Conservation (phyloP, 1,284 basidiomycete genomes). For the Caloboletus firmus region DNA sequence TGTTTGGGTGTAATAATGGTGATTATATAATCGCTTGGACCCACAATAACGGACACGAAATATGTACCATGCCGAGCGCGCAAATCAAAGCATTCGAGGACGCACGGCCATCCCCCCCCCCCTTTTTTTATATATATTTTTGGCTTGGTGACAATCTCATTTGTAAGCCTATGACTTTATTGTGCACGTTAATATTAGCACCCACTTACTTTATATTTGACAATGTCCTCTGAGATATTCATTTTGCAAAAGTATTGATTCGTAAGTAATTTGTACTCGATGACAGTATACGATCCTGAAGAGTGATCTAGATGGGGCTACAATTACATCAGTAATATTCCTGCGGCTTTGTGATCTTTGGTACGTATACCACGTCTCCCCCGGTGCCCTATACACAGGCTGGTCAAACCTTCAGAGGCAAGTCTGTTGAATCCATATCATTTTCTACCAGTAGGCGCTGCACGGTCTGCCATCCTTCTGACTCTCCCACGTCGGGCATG, state of each 20-base stretch:
- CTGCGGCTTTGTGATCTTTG: too few species aligned
- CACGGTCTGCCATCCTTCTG: conserved; percentile 1
- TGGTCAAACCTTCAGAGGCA: background rate
- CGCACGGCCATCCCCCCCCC: too few species aligned
- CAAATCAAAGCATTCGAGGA: too few species aligned
- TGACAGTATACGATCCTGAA: background rate
- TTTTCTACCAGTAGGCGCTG: background rate
- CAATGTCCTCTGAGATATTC: background rate
- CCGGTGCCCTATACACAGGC: background rate
- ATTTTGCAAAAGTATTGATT: background rate
- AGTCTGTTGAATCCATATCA: background rate
- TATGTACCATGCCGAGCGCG: too few species aligned
- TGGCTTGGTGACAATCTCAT: too few species aligned
- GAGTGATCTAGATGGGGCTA: background rate
- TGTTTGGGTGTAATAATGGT: background rate
- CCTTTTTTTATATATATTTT: too few species aligned
- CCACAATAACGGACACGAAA: conserved; percentile 37
- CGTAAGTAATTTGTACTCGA: background rate
- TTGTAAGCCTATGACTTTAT: too few species aligned
- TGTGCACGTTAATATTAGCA: too few species aligned
- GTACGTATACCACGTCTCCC: background rate
- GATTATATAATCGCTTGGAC: conserved; percentile 35
- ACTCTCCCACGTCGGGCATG: background rate
- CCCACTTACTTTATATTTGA: background rate
- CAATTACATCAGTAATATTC: too few species aligned